These are phyloP conservation scores for Dipteronia sinensis DNA, from an alignment of 345 rosid genomes.

Conservation along the genomic window DNA sequence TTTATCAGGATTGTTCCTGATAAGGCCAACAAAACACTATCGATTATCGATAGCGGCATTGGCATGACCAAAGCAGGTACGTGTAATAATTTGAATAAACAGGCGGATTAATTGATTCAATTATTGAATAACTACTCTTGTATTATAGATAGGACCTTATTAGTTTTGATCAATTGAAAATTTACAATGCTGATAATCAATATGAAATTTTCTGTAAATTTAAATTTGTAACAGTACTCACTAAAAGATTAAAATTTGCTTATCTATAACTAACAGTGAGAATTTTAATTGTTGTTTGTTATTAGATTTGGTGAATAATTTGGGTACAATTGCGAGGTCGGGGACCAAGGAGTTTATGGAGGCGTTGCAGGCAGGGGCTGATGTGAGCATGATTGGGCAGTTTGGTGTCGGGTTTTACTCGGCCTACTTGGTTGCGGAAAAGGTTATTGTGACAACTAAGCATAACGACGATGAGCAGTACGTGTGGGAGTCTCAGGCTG, in stretches of 20 bases:
- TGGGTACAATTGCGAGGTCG: conserved; percentile 64
- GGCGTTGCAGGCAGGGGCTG: conserved; percentile 62
- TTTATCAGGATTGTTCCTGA: conserved; percentile 61
- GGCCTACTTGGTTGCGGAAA: conserved; percentile 57
- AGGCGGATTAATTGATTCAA: background rate
- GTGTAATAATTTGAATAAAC: no score
- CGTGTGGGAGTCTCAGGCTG: conserved; percentile 61
- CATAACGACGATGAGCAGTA: conserved; percentile 65
- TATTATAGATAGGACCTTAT: no score
- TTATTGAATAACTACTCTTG: no score
- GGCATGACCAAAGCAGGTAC: conserved; percentile 68
- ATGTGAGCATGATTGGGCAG: conserved; percentile 63
- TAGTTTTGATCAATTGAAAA: no score
- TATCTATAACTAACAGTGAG: background rate
- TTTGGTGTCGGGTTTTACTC: conserved; percentile 66
- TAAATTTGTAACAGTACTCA: no score
- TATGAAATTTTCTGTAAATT: no score
- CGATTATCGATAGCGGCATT: conserved; percentile 50
- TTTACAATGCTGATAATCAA: no score
- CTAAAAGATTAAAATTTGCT: no score
- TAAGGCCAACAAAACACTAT: conserved; percentile 44
- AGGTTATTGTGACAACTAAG: conserved; percentile 50
- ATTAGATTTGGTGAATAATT: conserved; percentile 54
- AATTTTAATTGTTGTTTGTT: background rate
- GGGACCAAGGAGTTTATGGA: conserved; percentile 66